Percentiles rank a stretch among this genome's conserved stretches.
phyloP scores from a whole-genome alignment of 2,329 filamentous ascomycete genomes.

The Penicillium sp. region DNA sequence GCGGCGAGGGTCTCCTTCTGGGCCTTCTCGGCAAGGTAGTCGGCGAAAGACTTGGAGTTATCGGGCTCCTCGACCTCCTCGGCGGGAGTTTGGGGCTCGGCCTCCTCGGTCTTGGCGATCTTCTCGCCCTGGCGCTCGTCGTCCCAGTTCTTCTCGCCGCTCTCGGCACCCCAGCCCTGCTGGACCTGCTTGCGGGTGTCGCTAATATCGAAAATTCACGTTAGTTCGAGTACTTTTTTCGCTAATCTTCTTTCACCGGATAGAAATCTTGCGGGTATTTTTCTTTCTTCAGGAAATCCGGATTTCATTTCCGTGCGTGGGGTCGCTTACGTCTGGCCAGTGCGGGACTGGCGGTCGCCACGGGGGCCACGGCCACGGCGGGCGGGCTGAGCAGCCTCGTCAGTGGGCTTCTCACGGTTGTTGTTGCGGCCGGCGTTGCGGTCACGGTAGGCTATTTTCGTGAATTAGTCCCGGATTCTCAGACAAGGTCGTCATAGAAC shows the following conservation, averaged over 20 bases:
- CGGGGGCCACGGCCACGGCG: conserved; percentile 47
- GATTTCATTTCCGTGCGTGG: conserved; percentile 4
- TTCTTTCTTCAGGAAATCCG: neutral
- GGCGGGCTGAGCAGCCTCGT: conserved; percentile 58
- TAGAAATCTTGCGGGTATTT: neutral
- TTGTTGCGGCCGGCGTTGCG: conserved; percentile 75
- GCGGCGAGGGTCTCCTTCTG: conserved; percentile 67
- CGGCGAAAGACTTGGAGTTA: conserved; percentile 85
- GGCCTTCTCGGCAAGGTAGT: conserved; percentile 77
- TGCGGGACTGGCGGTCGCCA: conserved; percentile 63
- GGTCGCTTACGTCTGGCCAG: conserved; percentile 57
- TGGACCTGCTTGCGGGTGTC: conserved; percentile 57
- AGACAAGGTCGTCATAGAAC: conserved; percentile 39
- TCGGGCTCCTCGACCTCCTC: conserved; percentile 66
- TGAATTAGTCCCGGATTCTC: conserved; percentile 13
- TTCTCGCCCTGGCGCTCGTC: conserved; percentile 90
- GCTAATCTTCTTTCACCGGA: neutral
- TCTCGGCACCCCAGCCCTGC: conserved; percentile 83
- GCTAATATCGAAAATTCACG: conserved; percentile 25
- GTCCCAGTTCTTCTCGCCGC: conserved; percentile 80
- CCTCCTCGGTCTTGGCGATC: conserved; percentile 83
- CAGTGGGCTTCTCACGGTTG: conserved; percentile 79
- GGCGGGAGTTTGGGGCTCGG: conserved; percentile 61
- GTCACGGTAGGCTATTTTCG: conserved; percentile 78
- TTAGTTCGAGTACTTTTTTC: conserved; percentile 22